Evolutionary conservation across 345 rosid genomes (phyloP), one percentile per base, ranked within the genome.

Genomic region (Gossypium thurberi): DNA sequence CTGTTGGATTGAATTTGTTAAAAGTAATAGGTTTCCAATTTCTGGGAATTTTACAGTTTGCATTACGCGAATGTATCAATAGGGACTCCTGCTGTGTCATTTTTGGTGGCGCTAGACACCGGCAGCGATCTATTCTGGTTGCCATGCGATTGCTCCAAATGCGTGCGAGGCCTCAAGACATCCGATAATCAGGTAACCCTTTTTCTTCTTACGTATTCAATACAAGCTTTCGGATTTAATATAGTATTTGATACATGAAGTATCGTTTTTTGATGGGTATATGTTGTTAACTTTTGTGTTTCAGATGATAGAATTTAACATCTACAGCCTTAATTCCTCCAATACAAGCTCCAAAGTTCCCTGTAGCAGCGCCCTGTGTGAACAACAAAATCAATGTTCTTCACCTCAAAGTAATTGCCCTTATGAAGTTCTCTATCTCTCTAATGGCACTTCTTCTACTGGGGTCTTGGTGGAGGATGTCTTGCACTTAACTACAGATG

Each of bases 71-170:
- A 92, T 75, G 91, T 95, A 42, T 77, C 93, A 0, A 78, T 95
- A 25, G 99, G 99, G 78, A 88, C 85, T 48, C 99, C 97, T 8
- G 71, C 85, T 75, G 69, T 81, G 58, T 86, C 88, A 59, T 95
- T 78, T 82, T 67, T 95, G 69, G 99, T 93, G 65, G 99, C 99
- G 37, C 72, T 92, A 50, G 99, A 95, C 79, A 95, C 97, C 4
- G 99, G 99, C 52, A 95, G 98, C 76, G 91, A 91, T 79, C 83
- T 91, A 78, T 93, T 95, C 75, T 95, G 99, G 99, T 76, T 95
- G 73, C 98, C 99, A 11, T 95, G 99, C 52, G 92, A 95, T 71
- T 95, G 98, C 75, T 33, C 43, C 20, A 84, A 74, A 71, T 95
- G 99, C 69, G 75, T 88, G 0, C 82, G 0, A 26, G 83, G 84